Evolutionary conservation across 139 green algal genomes (phyloP).

Genomic region (Coelastrella sp.): DNA sequence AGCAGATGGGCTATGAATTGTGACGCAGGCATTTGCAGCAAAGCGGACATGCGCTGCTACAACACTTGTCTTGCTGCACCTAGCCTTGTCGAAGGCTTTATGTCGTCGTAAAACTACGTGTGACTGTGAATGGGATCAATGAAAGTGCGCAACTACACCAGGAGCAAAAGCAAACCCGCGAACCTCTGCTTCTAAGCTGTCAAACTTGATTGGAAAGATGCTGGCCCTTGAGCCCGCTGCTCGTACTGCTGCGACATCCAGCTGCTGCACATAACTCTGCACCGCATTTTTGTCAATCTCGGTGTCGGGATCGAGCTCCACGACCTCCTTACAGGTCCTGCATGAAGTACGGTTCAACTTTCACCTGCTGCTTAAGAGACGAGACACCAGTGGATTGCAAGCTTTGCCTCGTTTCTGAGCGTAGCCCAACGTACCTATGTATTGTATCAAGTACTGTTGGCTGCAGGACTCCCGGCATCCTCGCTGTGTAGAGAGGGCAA

Average conservation of each 20-base stretch:
- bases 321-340: conserved; percentile 18
- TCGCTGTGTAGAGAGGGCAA: neutral
- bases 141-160: neutral
- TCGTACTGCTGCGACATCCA: conserved; percentile 26
- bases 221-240: conserved; percentile 15
- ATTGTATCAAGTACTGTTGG: conserved; percentile 29
- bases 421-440: conserved; percentile 5
- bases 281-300: neutral
- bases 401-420: neutral
- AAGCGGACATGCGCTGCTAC: no score
- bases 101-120: no score
- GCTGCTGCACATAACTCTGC: neutral
- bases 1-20: neutral
- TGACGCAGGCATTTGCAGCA: no score
- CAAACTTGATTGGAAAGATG: conserved; percentile 65
- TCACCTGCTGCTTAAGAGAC: neutral
- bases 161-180: neutral
- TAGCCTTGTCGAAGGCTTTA: no score
- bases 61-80: no score
- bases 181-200: conserved; percentile 64
- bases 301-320: neutral
- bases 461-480: conserved; percentile 22
- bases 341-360: neutral
- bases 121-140: neutral
- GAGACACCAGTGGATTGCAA: neutral